phyloP scores from a whole-genome alignment of 805 yeast genomes.

The Hanseniaspora pseudoguilliermondii region DNA sequence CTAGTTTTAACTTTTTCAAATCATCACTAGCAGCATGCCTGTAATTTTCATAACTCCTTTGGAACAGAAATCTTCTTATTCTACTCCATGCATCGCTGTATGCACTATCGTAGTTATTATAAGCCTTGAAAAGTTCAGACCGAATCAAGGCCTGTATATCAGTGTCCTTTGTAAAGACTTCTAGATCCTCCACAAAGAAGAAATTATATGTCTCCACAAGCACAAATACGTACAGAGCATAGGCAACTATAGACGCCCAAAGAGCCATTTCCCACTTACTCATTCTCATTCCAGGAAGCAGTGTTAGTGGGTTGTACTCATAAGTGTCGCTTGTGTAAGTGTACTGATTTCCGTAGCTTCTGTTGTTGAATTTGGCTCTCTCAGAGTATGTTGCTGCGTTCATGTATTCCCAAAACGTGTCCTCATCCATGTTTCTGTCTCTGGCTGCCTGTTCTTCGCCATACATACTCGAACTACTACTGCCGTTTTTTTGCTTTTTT shows the following conservation, averaged over 20 bases:
- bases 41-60: conserved; percentile 1
- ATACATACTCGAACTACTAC: not conserved
- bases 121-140: not conserved
- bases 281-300: not conserved
- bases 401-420: conserved; percentile 4
- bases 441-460: not conserved
- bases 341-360: not conserved
- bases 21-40: not conserved
- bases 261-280: not conserved
- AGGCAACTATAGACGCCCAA: not conserved
- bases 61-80: conserved; percentile 7
- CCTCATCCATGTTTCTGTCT: not conserved
- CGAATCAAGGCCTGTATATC: conserved; percentile 3
- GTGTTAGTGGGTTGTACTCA: not conserved
- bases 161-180: not conserved
- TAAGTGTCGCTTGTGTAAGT: not conserved
- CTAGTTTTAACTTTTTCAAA: not conserved
- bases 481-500: not conserved
- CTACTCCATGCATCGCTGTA: conserved; percentile 4
- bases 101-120: not conserved
- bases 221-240: not conserved
- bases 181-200: not conserved
- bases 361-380: not conserved
- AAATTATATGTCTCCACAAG: not conserved
- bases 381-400: not conserved